Percentiles rank a stretch among this genome's conserved stretches.
These are phyloP conservation scores for Lichtheimia hyalospora DNA, from an alignment of 371 early-diverging fungal genomes.

Conservation along the genomic window DNA sequence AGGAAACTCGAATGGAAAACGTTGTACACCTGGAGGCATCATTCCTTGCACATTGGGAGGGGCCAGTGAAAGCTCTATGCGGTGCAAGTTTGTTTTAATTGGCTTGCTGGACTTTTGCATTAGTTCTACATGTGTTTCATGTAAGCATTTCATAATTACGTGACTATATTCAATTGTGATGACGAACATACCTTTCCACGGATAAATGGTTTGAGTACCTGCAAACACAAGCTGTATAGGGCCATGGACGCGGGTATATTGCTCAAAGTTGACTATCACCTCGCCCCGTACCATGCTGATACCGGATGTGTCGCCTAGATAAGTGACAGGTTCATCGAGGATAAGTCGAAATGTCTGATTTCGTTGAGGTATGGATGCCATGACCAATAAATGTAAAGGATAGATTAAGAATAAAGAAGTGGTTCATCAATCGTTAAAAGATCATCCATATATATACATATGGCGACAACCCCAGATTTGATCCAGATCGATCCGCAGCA, in stretches of 20 bases:
- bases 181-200: constrained; percentile 29
- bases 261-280: constrained; percentile 32
- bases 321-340: constrained; percentile 32
- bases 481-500: no score
- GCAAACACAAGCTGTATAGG: constrained; percentile 38
- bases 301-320: constrained; percentile 28
- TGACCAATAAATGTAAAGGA: no score
- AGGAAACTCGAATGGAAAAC: constrained; percentile 47
- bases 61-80: constrained; percentile 30
- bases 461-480: no score
- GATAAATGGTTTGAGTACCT: constrained; percentile 34
- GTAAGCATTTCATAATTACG: not conserved
- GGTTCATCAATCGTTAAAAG: no score
- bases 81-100: constrained; percentile 33
- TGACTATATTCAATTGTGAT: not conserved
- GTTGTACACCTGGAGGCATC: constrained; percentile 39
- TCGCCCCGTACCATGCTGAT: constrained; percentile 40
- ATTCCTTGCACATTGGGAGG: constrained; percentile 38
- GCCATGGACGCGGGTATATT: constrained; percentile 34
- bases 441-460: no score
- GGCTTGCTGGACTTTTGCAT: constrained; percentile 23
- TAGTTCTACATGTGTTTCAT: constrained; percentile 14
- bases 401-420: no score
- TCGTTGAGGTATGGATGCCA: not conserved
- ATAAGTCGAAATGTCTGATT: constrained; percentile 13